phyloP scores from a whole-genome alignment of 345 rosid genomes.

The Eucalyptus pauciflora region DNA sequence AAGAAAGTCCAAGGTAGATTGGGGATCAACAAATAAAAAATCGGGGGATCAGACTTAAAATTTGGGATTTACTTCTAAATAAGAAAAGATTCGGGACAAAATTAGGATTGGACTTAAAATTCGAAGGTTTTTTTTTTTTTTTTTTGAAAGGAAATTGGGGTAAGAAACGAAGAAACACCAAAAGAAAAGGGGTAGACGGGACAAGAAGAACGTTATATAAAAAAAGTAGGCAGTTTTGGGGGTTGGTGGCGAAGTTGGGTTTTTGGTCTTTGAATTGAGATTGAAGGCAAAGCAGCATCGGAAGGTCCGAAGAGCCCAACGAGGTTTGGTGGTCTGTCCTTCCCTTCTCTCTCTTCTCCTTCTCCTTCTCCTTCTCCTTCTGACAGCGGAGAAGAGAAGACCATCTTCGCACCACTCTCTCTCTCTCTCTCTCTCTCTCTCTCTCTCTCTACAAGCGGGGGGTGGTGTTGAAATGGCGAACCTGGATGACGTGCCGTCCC shows the following conservation, averaged over 20 bases:
- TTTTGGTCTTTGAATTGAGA: background rate
- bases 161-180: background rate
- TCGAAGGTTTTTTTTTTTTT: too few species aligned
- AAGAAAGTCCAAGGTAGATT: background rate
- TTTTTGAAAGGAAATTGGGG: background rate
- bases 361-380: background rate
- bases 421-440: background rate
- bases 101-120: too few species aligned
- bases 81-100: accelerated
- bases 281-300: background rate
- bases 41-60: too few species aligned
- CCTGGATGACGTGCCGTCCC: conserved; percentile 76
- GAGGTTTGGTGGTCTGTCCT: background rate
- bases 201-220: background rate
- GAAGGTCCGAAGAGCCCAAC: background rate
- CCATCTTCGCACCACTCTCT: background rate
- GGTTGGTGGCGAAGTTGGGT: background rate
- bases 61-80: too few species aligned
- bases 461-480: background rate
- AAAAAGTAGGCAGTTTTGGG: background rate
- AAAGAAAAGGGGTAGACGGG: background rate
- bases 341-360: background rate
- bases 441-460: background rate
- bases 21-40: too few species aligned
- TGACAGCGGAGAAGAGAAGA: background rate